Evolutionary conservation across 345 rosid species (phyloP), one percentile per base, ranked within the genome.

Genomic region (Gossypium sturtianum): DNA sequence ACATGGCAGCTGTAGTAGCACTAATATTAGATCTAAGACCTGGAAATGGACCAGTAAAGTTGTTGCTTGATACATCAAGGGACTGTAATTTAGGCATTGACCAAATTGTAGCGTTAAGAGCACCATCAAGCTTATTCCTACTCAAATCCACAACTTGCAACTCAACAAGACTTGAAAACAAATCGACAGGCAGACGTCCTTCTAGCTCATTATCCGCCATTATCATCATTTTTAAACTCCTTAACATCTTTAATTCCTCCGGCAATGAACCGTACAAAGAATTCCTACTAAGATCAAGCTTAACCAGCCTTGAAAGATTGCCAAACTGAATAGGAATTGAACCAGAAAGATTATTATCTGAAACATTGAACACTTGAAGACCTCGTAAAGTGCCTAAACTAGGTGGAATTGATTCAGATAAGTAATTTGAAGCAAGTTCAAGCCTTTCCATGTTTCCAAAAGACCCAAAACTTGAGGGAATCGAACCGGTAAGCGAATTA

Each of bases 51-150:
- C 90, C 86, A 3, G 89, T 84, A 77, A 94, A 87, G 62, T 76
- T 82, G 75, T 94, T 94, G 73, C 83, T 71, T 22, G 92, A 86
- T 71, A 92, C 78, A 81, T 86, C 95, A 34, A 92, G 83, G 75
- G 83, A 44, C 41, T 67, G 85, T 15, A 57, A 22, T 20, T 22
- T 57, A 57, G 62, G 83, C 83, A 87, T 82, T 2, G 82, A 67
- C 86, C 86, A 81, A 70, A 80, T 81, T 47, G 16, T 72, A 27
- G 20, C 47, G 9, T 89, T 87, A 84, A 93, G 79, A 70, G 72
- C 77, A n/a, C 91, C 95, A 38, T 41, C 82, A 60, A 93, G 84
- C 44, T 81, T 79, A 74, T 88, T 88, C 71, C 81, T 65, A 64
- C 84, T 77, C 25, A 88, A 75, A 38, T 64, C 85, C 64, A 80